These are phyloP conservation scores for Apocynum venetum DNA, from an alignment of 257 asterid genomes.

Conservation along the genomic window DNA sequence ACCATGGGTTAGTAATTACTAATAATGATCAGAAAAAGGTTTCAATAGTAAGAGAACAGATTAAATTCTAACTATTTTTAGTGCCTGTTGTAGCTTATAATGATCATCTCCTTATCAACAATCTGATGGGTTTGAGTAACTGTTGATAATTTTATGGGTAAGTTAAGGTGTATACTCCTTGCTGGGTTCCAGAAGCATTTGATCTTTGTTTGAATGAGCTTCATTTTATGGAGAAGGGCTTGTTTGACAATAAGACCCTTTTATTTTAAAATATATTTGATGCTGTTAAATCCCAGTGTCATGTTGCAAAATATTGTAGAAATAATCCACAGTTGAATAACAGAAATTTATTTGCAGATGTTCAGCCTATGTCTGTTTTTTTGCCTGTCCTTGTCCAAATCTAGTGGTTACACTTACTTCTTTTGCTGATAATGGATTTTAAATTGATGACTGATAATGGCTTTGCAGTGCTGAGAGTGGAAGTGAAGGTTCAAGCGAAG, in stretches of 20 bases:
- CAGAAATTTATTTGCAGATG: conserved; percentile 4
- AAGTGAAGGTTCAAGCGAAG: conserved; percentile 88
- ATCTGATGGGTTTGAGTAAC: neutral
- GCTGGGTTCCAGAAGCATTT: neutral
- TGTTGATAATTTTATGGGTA: neutral
- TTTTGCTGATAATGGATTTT: conserved; percentile 5
- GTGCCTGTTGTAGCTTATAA: neutral
- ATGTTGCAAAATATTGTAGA: neutral
- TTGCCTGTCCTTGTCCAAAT: neutral
- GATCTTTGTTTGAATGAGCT: neutral
- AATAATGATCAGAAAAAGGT: neutral
- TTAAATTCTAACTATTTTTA: neutral
- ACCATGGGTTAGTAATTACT: neutral
- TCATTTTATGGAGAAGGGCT: neutral
- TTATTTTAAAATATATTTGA: neutral
- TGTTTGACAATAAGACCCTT: neutral
- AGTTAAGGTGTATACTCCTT: neutral
- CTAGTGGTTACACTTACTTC: neutral
- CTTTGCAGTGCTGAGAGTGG: conserved; percentile 80
- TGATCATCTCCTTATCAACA: neutral
- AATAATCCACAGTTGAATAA: neutral
- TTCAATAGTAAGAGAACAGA: neutral
- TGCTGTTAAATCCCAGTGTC: neutral
- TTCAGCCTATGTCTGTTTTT: neutral
- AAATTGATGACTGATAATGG: conserved; percentile 9